These are phyloP conservation scores for Actinomucor elegans DNA, from an alignment of 371 early-diverging fungal genomes.

Conservation along the genomic window DNA sequence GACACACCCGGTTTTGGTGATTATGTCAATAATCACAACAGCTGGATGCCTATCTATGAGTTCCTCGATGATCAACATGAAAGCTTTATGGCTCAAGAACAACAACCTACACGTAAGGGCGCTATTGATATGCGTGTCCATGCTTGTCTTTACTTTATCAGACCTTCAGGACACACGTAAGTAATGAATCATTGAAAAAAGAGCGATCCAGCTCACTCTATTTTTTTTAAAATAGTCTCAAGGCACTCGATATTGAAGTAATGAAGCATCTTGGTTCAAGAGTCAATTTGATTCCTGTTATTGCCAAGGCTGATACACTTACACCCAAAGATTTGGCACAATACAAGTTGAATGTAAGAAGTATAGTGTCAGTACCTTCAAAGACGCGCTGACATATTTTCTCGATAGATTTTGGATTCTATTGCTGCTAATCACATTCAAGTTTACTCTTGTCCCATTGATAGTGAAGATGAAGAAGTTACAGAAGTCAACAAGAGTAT, in stretches of 20 bases:
- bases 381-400: not conserved
- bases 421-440: conserved; percentile 75
- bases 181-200: not conserved
- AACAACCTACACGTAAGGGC: conserved; percentile 49
- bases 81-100: conserved; percentile 75
- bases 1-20: conserved; percentile 91
- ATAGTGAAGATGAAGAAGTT: conserved; percentile 82
- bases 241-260: conserved; percentile 88
- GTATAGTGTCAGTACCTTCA: not conserved
- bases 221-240: conserved; percentile 46
- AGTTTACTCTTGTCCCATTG: conserved; percentile 73
- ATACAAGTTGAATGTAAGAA: conserved; percentile 73
- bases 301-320: conserved; percentile 67
- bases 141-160: conserved; percentile 91
- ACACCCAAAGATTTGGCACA: conserved; percentile 77
- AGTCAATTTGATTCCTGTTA: conserved; percentile 87
- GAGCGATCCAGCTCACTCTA: not conserved
- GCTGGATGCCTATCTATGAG: conserved; percentile 68
- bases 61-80: conserved; percentile 94
- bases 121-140: conserved; percentile 74
- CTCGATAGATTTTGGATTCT: conserved; percentile 64
- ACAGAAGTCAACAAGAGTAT: conserved; percentile 78
- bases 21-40: conserved; percentile 69
- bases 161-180: conserved; percentile 83
- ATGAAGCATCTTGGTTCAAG: conserved; percentile 82